A percentile compares a stretch with the other conserved stretches of the same genome.
These are phyloP conservation scores for Penicillium digitatum DNA, from an alignment of 2,329 filamentous ascomycete species.

Conservation along the genomic window DNA sequence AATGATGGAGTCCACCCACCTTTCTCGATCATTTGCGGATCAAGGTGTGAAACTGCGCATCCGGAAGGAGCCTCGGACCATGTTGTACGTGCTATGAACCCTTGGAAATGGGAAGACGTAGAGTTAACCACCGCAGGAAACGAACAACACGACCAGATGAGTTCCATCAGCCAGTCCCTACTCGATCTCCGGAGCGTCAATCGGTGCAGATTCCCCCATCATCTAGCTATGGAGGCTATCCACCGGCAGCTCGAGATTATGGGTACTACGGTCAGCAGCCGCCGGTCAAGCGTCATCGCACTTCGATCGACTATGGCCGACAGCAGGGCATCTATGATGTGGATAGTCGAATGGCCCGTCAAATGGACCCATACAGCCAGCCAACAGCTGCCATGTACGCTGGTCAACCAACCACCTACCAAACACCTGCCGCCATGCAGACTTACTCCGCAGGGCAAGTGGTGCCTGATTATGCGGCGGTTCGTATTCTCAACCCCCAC, in stretches of 20 bases:
- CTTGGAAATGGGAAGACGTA: background rate
- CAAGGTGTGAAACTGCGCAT: constrained; percentile 79
- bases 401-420: constrained; percentile 32
- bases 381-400: constrained; percentile 30
- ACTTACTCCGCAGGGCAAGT: constrained; percentile 36
- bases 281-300: constrained; percentile 39
- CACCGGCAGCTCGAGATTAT: constrained; percentile 34
- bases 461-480: constrained; percentile 37
- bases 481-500: constrained; percentile 20
- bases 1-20: constrained; percentile 73
- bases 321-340: constrained; percentile 36
- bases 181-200: constrained; percentile 39
- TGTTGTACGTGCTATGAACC: constrained; percentile 32
- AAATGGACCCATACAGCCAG: constrained; percentile 37
- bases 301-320: constrained; percentile 38
- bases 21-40: constrained; percentile 79
- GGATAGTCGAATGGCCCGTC: constrained; percentile 36
- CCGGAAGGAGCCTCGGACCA: constrained; percentile 73
- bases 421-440: constrained; percentile 34
- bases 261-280: constrained; percentile 31
- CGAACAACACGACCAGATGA: constrained; percentile 39
- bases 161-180: constrained; percentile 34
- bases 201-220: constrained; percentile 34
- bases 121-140: constrained; percentile 34
- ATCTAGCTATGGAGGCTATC: constrained; percentile 32